Percentiles rank a stretch among this genome's conserved stretches.
Conservation (phyloP, 2,329 filamentous ascomycete species). For the Pseudocercospora fuligena region DNA sequence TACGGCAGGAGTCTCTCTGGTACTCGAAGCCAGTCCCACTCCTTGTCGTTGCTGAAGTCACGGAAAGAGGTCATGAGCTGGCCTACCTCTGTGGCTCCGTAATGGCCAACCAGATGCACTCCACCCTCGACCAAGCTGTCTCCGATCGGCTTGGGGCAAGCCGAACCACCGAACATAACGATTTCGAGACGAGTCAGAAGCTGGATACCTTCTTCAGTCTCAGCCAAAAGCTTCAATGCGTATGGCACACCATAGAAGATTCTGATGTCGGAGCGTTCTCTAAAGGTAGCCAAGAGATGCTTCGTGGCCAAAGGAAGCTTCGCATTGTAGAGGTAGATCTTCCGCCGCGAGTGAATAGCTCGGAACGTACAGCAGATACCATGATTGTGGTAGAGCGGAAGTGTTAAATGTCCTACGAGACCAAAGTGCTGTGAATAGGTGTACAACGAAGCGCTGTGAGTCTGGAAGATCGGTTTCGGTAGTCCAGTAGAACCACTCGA, state of each 20-base stretch:
- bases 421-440: constrained; percentile 51
- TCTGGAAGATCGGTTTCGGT: constrained; percentile 65
- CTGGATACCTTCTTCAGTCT: constrained; percentile 55
- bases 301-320: constrained; percentile 55
- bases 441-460: constrained; percentile 54
- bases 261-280: constrained; percentile 43
- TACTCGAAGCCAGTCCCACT: constrained; percentile 61
- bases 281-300: constrained; percentile 30
- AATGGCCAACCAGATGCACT: constrained; percentile 31
- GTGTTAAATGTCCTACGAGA: constrained; percentile 56
- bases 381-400: constrained; percentile 63
- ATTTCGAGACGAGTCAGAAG: constrained; percentile 25
- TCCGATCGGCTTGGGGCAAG: constrained; percentile 33
- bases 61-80: constrained; percentile 64
- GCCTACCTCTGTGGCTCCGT: constrained; percentile 60
- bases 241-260: constrained; percentile 68
- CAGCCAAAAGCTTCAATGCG: constrained; percentile 63
- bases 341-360: constrained; percentile 54
- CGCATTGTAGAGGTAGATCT: constrained; percentile 59
- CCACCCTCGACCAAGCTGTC: constrained; percentile 30
- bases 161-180: constrained; percentile 35
- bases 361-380: constrained; percentile 60
- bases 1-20: constrained; percentile 26
- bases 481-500: constrained; percentile 63
- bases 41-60: constrained; percentile 52